phyloP scores from a whole-genome alignment of 2,329 filamentous ascomycete species.

The Lachnellula hyalina region DNA sequence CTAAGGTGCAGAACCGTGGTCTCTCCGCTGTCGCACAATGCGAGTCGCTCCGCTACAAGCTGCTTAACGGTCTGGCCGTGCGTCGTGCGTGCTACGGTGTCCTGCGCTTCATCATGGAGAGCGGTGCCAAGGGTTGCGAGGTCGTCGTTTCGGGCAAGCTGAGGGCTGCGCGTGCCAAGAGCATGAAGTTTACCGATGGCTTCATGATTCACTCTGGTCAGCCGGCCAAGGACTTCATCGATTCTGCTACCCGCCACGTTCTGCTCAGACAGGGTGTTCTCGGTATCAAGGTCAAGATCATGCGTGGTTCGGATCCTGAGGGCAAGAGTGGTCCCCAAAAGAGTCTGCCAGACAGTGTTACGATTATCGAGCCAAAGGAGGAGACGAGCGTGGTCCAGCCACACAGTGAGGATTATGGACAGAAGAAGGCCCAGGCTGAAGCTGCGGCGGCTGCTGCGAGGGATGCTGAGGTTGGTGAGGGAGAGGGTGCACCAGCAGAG shows the following conservation, averaged over 20 bases:
- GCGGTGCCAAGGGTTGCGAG: conserved; percentile 98
- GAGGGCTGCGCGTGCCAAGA: conserved; percentile 97
- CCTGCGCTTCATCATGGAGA: conserved; percentile 99
- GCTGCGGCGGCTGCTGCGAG: conserved; percentile 58
- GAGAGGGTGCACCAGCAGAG: conserved; percentile 43
- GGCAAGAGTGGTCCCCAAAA: conserved; percentile 98
- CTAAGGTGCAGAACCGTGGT: conserved; percentile 99
- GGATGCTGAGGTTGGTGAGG: conserved; percentile 48
- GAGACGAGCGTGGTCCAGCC: conserved; percentile 93
- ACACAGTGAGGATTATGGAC: conserved; percentile 97
- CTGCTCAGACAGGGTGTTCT: conserved; percentile 99
- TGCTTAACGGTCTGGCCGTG: conserved; percentile 98
- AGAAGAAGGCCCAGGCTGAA: conserved; percentile 51
- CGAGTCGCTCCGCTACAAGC: conserved; percentile 99
- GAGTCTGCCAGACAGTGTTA: conserved; percentile 95
- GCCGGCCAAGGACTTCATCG: conserved; percentile 99
- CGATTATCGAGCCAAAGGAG: conserved; percentile 99
- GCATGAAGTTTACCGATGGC: conserved; percentile 99
- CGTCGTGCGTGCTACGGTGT: conserved; percentile 99
- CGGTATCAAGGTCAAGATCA: conserved; percentile 99
- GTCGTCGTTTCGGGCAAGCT: conserved; percentile 99
- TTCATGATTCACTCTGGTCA: conserved; percentile 99
- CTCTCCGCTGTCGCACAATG: conserved; percentile 99
- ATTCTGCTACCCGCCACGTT: conserved; percentile 96
- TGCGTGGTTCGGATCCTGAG: conserved; percentile 98